phyloP scores from a whole-genome alignment of 163 green algal species.

The Chlorella variabilis region DNA sequence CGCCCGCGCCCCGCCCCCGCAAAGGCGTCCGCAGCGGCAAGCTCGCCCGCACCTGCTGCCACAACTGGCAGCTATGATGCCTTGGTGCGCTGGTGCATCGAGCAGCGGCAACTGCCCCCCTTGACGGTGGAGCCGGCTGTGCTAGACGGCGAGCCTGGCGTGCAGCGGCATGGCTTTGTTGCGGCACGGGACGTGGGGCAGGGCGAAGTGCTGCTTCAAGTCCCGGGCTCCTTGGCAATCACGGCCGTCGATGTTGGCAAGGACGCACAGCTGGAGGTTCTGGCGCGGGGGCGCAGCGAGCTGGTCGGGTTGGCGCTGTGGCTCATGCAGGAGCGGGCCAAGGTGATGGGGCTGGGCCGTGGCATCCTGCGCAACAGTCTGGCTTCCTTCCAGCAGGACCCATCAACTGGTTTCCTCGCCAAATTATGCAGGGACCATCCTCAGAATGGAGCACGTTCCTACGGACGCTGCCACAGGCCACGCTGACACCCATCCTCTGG shows the following conservation, averaged over 20 bases:
- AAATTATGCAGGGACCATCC: too few species aligned
- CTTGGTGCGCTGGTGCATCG: conserved; percentile 1
- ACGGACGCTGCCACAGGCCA: conserved; percentile 57
- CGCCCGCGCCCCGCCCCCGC: too few species aligned
- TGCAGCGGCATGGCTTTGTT: neutral
- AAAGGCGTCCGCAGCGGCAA: neutral
- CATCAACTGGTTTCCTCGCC: neutral
- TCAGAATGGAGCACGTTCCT: neutral
- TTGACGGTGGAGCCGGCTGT: neutral
- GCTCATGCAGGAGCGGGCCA: conserved; percentile 79
- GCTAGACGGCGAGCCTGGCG: neutral
- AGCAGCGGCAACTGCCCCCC: neutral
- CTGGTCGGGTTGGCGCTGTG: conserved; percentile 86
- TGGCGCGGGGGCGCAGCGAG: conserved; percentile 74
- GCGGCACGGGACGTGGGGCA: neutral
- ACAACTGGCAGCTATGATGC: neutral
- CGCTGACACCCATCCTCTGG: conserved; percentile 84
- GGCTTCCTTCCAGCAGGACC: neutral
- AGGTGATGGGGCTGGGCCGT: conserved; percentile 30
- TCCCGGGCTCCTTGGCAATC: neutral
- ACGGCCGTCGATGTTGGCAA: neutral
- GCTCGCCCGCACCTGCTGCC: neutral
- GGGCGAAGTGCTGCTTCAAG: neutral
- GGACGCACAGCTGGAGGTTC: conserved; percentile 60
- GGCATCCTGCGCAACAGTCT: neutral